Evolutionary conservation across 176 grass and related monocot species (phyloP), one percentile per base, ranked within the genome.

Genomic region (Oryza nivara): DNA sequence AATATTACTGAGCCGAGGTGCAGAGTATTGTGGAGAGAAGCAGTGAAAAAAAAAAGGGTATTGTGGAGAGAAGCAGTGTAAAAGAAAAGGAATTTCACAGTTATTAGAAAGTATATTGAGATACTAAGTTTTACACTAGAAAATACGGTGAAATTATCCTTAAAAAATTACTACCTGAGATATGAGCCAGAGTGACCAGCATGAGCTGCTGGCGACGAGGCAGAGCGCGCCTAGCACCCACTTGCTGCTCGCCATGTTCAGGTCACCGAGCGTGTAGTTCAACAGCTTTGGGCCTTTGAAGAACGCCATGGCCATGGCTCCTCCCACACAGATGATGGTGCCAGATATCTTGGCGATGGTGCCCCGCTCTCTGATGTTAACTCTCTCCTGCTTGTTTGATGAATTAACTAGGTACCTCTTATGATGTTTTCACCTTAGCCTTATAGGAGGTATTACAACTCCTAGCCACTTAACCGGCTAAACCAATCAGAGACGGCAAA

Each of bases 151-250:
- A 26, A 26, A 26, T 26, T 26, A 26, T 26, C 25, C 25, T 26
- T 26, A 26, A 26, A 26, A 26, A 34, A 34, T 3, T 34, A 36
- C 19, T 56, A 85, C 85, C 90, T 95, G 93, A 47, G 89, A 35
- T 69, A 95, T 88, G 72, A 95, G 93, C 90, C 93, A 95, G 16
- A 90, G 79, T 16, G 93, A 92, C 93, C 93, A 95, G 80, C 78
- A 95, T 61, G 48, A 86, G 79, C 85, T 88, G 76, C 88, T 86
- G 74, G 48, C 83, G 16, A 95, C 58, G 6, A 95, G 80, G 81
- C 80, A 84, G 3, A 92, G 76, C 3, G 71, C 82, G 32, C 32
- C 90, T 0, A 51, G 51, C 12, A 88, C 32, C 93, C 90, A 90
- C 16, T 80, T 75, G 19, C 84, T 16, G 19, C 30, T 36, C 34